Evolutionary conservation across 306 rosid genomes (phyloP), one percentile per base, ranked within the genome.

Genomic region (Quercus berberidifolia): DNA sequence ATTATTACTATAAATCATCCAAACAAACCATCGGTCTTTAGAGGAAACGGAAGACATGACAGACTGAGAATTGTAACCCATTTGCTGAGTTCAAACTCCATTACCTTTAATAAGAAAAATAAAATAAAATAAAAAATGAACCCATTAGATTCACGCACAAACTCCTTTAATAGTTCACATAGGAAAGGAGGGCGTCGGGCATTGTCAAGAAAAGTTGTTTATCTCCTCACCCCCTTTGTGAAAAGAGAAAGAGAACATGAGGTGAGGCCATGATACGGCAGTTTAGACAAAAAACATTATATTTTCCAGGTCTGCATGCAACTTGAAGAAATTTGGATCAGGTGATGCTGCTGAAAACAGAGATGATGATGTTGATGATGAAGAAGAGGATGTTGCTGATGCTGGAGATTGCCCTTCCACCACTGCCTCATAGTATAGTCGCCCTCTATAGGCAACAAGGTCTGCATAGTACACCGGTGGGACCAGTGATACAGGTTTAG

Each of bases 381-480:
- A 77, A 6, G 88, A 75, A 0, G 86, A 73, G 15, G 89, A 82
- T 70, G 81, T 59, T 55, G 73, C 25, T 18, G 91, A 83, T 43
- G 74, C 79, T 25, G 71, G 73, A 81, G 75, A 68, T n/a, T 76
- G 83, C 80, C 76, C 70, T 80, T 78, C 87, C 31, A 18, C 33
- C 75, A 75, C 25, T 25, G 90, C 89, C 49, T 92, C 93, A 4
- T 89, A 74, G 83, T 92, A 92, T 33, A 91, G 52, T 55, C 97
- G 79, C 77, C 97, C 96, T 74, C 97, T 84, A 33, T 91, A 91
- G n/a, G 96, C 97, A 69, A 75, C 94, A 46, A 91, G 96, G 81
- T 92, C 97, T 2, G 97, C 97, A 79, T 92, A 92, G 84, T 91
- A 92, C 74, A 92, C 96, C 0, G 97, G 96, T 26, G 96, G 90